These are phyloP conservation scores for Bruguiera hainesii DNA, from an alignment of 441 rosid genomes.

Conservation along the genomic window DNA sequence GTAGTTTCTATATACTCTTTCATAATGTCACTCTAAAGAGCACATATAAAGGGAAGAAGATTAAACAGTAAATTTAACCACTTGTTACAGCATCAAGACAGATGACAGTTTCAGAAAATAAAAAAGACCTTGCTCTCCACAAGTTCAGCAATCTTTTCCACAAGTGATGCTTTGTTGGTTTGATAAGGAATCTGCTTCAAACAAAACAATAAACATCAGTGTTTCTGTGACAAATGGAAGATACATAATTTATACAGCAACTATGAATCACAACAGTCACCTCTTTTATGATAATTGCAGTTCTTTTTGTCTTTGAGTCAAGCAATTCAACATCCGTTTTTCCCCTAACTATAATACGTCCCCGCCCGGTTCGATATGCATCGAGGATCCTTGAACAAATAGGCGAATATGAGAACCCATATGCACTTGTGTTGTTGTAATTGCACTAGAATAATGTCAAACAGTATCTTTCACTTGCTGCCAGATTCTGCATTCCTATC, in stretches of 20 bases:
- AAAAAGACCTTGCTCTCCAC: constrained; percentile 80
- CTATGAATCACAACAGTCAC: constrained; percentile 32
- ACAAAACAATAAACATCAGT: constrained; percentile 19
- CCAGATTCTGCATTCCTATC: neutral
- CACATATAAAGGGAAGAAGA: neutral
- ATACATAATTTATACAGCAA: constrained; percentile 12
- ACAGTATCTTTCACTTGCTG: neutral
- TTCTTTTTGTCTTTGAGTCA: constrained; percentile 78
- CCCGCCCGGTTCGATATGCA: constrained; percentile 92
- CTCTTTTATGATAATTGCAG: constrained; percentile 86
- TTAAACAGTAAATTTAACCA: neutral
- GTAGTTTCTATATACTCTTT: no score
- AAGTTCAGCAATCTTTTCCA: constrained; percentile 96
- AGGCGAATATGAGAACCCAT: constrained; percentile 22
- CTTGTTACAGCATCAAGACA: neutral
- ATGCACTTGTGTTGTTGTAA: neutral
- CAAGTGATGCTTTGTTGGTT: constrained; percentile 85
- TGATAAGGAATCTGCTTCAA: constrained; percentile 85
- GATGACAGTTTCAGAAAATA: neutral
- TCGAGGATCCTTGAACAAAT: constrained; percentile 64
- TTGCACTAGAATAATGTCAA: neutral
- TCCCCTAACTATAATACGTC: constrained; percentile 81
- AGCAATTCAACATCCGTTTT: constrained; percentile 78
- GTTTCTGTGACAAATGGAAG: constrained; percentile 13
- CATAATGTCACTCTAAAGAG: no score